phyloP scores from a whole-genome alignment of 768 basidiomycete species.

The Cubamyces sp. region DNA sequence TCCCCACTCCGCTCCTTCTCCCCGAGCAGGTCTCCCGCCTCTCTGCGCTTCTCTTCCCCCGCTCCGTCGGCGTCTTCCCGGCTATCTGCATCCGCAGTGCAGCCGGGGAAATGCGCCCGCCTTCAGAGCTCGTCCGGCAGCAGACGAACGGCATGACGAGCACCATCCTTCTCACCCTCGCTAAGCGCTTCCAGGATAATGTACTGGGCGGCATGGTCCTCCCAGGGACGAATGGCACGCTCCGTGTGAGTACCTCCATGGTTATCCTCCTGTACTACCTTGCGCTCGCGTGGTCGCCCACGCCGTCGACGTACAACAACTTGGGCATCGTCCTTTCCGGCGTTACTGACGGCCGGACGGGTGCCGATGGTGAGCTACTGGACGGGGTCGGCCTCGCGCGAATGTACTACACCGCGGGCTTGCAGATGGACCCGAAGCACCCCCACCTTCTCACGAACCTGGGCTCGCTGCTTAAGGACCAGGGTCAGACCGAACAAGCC shows the following conservation, averaged over 20 bases:
- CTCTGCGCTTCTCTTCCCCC: constrained; percentile 42
- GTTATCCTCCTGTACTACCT: constrained; percentile 52
- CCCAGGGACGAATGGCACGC: constrained; percentile 32
- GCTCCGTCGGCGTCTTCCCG: constrained; percentile 39
- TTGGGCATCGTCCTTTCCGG: constrained; percentile 52
- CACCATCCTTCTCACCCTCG: constrained; percentile 48
- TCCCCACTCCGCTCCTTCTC: constrained; percentile 47
- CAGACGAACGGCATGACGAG: constrained; percentile 41
- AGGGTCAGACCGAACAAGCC: constrained; percentile 46
- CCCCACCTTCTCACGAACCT: constrained; percentile 55
- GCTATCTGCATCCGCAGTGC: constrained; percentile 34
- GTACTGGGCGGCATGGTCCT: constrained; percentile 31
- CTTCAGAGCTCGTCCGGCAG: constrained; percentile 30
- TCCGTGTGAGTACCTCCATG: constrained; percentile 42
- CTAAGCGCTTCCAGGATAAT: constrained; percentile 47
- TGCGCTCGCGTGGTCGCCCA: constrained; percentile 47
- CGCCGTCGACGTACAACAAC: constrained; percentile 53
- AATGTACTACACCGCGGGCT: constrained; percentile 49
- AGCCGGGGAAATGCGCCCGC: constrained; percentile 13
- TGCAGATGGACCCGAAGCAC: constrained; percentile 48
- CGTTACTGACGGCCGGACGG: constrained; percentile 32
- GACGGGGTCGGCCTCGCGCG: constrained; percentile 44
- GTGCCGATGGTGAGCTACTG: constrained; percentile 24
- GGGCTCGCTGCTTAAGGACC: constrained; percentile 54
- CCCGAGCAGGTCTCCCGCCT: constrained; percentile 45